These are phyloP conservation scores for Leptomonas pyrrhocoris DNA, from an alignment of 208 protist genomes.

Conservation along the genomic window DNA sequence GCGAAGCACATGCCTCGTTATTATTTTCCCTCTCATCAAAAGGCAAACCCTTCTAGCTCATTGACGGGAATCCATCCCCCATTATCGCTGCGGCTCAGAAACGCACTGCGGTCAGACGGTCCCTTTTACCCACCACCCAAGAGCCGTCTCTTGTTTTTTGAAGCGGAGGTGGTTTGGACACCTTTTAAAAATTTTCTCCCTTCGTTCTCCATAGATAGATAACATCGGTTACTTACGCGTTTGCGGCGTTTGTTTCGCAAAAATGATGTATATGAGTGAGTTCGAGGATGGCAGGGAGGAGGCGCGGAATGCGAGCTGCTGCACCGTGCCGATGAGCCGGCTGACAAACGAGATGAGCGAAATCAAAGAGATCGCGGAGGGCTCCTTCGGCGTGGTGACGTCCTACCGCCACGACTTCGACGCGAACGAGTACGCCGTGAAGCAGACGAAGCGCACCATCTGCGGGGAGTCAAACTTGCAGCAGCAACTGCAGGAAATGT, in stretches of 20 bases:
- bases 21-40: too few species aligned
- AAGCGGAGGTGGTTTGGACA: too few species aligned
- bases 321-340: constrained; percentile 53
- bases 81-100: too few species aligned
- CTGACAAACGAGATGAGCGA: constrained; percentile 81
- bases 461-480: constrained; percentile 80
- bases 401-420: constrained; percentile 65
- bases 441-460: constrained; percentile 74
- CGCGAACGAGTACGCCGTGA: constrained; percentile 74
- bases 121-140: too few species aligned
- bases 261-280: constrained; percentile 13
- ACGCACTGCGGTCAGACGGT: too few species aligned
- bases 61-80: too few species aligned
- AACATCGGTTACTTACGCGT: neutral
- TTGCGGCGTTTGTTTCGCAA: neutral
- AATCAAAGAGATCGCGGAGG: constrained; percentile 61
- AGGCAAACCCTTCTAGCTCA: too few species aligned
- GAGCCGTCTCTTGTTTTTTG: too few species aligned
- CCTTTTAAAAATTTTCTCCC: too few species aligned
- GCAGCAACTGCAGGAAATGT: constrained; percentile 81
- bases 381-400: constrained; percentile 77
- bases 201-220: neutral
- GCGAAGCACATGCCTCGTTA: too few species aligned
- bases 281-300: constrained; percentile 10
- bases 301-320: constrained; percentile 35